phyloP scores from a whole-genome alignment of 2,329 filamentous ascomycete genomes.

The Fusarium graminum region DNA sequence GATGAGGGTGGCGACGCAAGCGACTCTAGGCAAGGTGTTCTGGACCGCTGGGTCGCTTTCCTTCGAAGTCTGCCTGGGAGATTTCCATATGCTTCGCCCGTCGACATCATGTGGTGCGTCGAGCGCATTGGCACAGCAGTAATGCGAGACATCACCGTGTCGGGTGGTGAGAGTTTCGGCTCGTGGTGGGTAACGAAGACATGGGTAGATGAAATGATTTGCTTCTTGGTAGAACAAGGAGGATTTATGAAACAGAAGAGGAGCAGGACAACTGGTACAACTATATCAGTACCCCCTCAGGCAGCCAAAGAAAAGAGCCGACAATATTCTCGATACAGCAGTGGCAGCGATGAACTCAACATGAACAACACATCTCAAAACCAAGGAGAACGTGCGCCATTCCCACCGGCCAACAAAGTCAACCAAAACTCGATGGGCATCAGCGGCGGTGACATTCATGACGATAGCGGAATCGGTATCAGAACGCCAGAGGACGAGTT shows the following conservation, averaged over 20 bases:
- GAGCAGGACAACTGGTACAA: constrained; percentile 50
- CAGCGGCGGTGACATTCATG: constrained; percentile 65
- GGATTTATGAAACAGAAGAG: constrained; percentile 80
- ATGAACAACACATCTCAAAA: constrained; percentile 61
- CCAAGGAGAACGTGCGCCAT: constrained; percentile 64
- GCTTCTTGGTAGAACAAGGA: constrained; percentile 89
- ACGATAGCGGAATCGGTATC: constrained; percentile 82
- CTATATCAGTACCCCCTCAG: constrained; percentile 52
- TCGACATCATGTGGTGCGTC: constrained; percentile 81
- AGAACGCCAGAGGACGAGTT: constrained; percentile 75
- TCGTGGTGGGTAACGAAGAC: constrained; percentile 96
- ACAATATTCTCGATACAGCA: constrained; percentile 58
- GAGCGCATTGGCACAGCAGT: constrained; percentile 81
- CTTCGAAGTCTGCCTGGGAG: constrained; percentile 75
- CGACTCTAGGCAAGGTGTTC: constrained; percentile 70
- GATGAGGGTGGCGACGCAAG: constrained; percentile 43
- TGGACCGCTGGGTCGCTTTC: constrained; percentile 84
- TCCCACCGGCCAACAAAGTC: constrained; percentile 60
- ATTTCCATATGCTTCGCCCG: constrained; percentile 79
- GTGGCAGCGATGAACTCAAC: constrained; percentile 61
- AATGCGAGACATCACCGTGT: constrained; percentile 84
- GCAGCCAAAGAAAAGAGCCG: constrained; percentile 54
- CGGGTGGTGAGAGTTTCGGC: constrained; percentile 84
- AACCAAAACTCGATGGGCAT: constrained; percentile 56
- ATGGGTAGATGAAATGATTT: constrained; percentile 94